A percentile compares a stretch with the other conserved stretches of the same genome.
These are phyloP conservation scores for Tagetes erecta DNA, from an alignment of 129 eudicot species.

Conservation along the genomic window DNA sequence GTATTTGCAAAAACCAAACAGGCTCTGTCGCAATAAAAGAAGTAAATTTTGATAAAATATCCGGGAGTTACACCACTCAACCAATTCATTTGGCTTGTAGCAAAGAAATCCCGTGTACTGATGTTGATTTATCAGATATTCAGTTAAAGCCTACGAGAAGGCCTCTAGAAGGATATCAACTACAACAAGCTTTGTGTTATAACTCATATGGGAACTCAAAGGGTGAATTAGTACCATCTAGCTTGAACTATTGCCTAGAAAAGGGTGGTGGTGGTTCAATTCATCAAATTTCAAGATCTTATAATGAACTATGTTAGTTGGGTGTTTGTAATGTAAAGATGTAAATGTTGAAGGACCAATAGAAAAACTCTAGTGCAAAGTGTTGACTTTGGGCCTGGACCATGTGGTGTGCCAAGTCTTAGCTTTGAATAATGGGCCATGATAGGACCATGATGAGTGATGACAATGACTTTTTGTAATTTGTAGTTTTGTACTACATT, in stretches of 20 bases:
- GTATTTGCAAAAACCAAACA: slow-evolving; percentile 61
- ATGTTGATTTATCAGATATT: slow-evolving; percentile 45
- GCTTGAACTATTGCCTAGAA: slow-evolving; percentile 62
- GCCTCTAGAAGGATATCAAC: slow-evolving; percentile 36
- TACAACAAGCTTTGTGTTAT: slow-evolving; percentile 52
- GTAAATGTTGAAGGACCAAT: slow-evolving; percentile 36
- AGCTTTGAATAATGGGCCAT: slow-evolving; percentile 22
- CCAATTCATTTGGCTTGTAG: slow-evolving; percentile 85
- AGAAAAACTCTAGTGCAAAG: slow-evolving; percentile 8
- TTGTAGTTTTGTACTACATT: not conserved
- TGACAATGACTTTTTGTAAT: not conserved
- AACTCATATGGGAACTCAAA: slow-evolving; percentile 70
- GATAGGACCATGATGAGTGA: not conserved
- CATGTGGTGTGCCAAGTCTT: slow-evolving; percentile 32
- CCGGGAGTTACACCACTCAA: slow-evolving; percentile 59
- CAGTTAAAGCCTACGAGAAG: slow-evolving; percentile 49
- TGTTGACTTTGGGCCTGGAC: slow-evolving; percentile 39
- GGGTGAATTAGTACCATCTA: slow-evolving; percentile 58
- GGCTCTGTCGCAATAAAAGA: slow-evolving; percentile 65
- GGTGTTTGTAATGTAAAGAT: not conserved
- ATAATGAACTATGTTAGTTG: slow-evolving; percentile 41
- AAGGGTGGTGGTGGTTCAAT: slow-evolving; percentile 44
- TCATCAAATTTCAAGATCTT: slow-evolving; percentile 40
- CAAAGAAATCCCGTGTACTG: slow-evolving; percentile 45
- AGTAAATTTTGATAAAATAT: slow-evolving; percentile 49